A percentile compares a stretch with the other conserved stretches of the same genome.
These are phyloP conservation scores for Dillenia turbinata DNA, from an alignment of 164 flowering plant species.

Conservation along the genomic window DNA sequence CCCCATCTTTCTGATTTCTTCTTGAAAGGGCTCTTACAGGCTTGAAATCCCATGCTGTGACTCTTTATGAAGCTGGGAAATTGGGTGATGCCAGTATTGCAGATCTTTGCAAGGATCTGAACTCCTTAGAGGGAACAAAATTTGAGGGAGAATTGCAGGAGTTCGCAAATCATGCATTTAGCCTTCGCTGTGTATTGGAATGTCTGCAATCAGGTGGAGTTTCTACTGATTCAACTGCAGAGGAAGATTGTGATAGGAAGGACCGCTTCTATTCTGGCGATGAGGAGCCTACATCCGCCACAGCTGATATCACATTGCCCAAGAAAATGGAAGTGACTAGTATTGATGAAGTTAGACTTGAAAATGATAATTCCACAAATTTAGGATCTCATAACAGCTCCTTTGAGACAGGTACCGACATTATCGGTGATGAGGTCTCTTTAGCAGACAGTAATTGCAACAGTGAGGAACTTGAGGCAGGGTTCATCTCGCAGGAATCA, in stretches of 20 bases:
- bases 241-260: conserved; percentile 26
- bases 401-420: conserved; percentile 23
- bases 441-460: conserved; percentile 17
- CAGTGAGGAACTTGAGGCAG: conserved; percentile 25
- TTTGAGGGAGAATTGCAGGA: conserved; percentile 99
- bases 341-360: conserved; percentile 17
- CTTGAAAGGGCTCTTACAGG: conserved; percentile 41
- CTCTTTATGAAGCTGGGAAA: conserved; percentile 95
- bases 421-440: conserved; percentile 17
- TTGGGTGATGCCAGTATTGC: conserved; percentile 86
- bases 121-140: conserved; percentile 84
- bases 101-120: conserved; percentile 91
- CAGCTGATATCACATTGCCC: conserved; percentile 18
- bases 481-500: conserved; percentile 19
- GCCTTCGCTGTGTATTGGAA: conserved; percentile 81
- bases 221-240: conserved; percentile 28
- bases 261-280: conserved; percentile 17
- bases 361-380: conserved; percentile 15
- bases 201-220: conserved; percentile 89
- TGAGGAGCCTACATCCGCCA: conserved; percentile 29
- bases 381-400: conserved; percentile 22
- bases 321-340: conserved; percentile 17
- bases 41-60: conserved; percentile 95
- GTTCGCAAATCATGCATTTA: conserved; percentile 95
- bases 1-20: no score